Evolutionary conservation across 1,139 yeast genomes (phyloP).

Genomic region (Sugiyamaella neomexicana): DNA sequence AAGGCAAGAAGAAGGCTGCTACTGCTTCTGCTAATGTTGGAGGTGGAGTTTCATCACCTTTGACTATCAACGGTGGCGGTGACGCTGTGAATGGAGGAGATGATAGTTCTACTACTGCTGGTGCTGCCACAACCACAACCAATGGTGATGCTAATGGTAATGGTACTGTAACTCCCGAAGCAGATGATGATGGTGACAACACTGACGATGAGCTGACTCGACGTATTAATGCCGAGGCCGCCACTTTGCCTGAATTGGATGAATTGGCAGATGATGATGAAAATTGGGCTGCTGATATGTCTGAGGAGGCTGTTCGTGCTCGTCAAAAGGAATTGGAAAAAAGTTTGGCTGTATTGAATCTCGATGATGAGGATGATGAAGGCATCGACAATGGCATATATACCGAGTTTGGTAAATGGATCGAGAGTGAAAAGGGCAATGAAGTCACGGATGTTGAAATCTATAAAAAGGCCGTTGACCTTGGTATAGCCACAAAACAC

Average conservation of each 20-base stretch:
- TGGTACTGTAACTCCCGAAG: constrained; percentile 48
- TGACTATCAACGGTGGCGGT: constrained; percentile 10
- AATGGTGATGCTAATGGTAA: constrained; percentile 52
- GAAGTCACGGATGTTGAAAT: constrained; percentile 81
- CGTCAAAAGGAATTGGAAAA: constrained; percentile 88
- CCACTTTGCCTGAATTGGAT: constrained; percentile 48
- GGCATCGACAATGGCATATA: constrained; percentile 44
- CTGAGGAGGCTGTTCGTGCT: constrained; percentile 92
- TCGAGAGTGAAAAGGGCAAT: constrained; percentile 53
- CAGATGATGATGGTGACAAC: constrained; percentile 53
- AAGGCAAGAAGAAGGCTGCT: constrained; percentile 63
- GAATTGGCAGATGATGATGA: constrained; percentile 67
- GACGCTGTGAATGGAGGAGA: constrained; percentile 6
- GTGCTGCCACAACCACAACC: constrained; percentile 44
- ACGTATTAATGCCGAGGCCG: constrained; percentile 84
- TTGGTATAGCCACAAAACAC: constrained; percentile 69
- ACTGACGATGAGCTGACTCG: constrained; percentile 71
- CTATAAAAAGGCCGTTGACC: constrained; percentile 82
- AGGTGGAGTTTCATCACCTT: constrained; percentile 44
- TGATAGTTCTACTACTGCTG: neutral
- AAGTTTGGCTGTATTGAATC: constrained; percentile 43
- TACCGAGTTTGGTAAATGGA: constrained; percentile 91
- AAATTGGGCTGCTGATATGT: constrained; percentile 98
- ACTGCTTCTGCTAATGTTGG: constrained; percentile 93
- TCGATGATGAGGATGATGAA: constrained; percentile 44